Evolutionary conservation across 2,329 filamentous ascomycete genomes (phyloP).

Genomic region (Clarireedia sp.): DNA sequence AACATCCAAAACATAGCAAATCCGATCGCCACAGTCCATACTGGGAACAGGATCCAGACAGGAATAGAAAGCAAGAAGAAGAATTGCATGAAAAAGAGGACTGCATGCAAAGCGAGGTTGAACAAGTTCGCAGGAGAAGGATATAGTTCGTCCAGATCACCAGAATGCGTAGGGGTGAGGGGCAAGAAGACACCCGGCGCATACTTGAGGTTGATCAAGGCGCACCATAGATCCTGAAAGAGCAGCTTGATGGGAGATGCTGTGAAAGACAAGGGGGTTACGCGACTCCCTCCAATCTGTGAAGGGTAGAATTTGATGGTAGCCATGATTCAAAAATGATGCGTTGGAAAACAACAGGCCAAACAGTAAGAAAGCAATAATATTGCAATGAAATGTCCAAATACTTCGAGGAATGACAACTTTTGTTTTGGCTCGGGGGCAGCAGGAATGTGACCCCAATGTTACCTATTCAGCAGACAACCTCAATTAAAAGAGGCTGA

Average conservation of each 20-base stretch:
- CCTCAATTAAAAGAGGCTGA: not conserved
- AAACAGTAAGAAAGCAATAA: too few relatives aligned
- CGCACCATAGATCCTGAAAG: not conserved
- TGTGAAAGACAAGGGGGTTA: slow-evolving; percentile 11
- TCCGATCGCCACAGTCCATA: slow-evolving; percentile 38
- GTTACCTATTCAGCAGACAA: not conserved
- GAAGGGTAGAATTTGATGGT: slow-evolving; percentile 45
- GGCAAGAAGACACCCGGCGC: slow-evolving; percentile 17
- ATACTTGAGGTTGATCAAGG: slow-evolving; percentile 31
- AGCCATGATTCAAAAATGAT: not conserved
- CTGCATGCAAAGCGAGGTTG: slow-evolving; percentile 47
- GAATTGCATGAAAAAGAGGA: slow-evolving; percentile 53
- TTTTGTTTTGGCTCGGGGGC: slow-evolving; percentile 1
- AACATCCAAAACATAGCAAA: slow-evolving; percentile 39
- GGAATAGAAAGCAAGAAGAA: slow-evolving; percentile 53
- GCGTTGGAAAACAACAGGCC: too few relatives aligned
- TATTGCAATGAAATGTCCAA: not conserved
- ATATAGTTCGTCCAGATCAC: slow-evolving; percentile 50
- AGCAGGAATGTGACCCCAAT: slow-evolving; percentile 7
- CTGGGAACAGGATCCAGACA: slow-evolving; percentile 38
- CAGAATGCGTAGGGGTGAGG: not conserved
- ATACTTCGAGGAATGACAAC: not conserved
- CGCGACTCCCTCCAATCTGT: slow-evolving; percentile 46
- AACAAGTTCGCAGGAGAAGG: slow-evolving; percentile 48
- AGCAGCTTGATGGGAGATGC: slow-evolving; percentile 13